A percentile compares a stretch with the other conserved stretches of the same genome.
phyloP scores from a whole-genome alignment of 148 eudicot genomes.

The Polygonum aviculare region DNA sequence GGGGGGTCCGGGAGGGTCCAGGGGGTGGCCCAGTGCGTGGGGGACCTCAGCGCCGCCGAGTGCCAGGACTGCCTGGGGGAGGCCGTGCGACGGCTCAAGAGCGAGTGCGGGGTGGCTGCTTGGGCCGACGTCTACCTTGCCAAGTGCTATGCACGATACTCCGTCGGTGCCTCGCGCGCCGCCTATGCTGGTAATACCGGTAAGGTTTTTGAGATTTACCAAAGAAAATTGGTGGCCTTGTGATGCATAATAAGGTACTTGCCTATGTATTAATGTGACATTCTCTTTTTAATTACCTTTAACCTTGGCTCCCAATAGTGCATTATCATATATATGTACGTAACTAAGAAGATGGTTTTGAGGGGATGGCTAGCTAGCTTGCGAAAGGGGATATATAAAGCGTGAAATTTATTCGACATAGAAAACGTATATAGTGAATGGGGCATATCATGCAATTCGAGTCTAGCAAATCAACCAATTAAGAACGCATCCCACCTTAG shows the following conservation, averaged over 20 bases:
- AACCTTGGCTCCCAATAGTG: too few relatives aligned
- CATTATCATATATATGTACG: too few relatives aligned
- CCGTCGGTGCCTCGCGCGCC: slow-evolving; percentile 14
- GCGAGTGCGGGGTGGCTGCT: slow-evolving; percentile 42
- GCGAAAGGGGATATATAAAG: background rate
- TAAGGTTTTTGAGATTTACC: background rate
- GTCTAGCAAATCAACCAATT: background rate
- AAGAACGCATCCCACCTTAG: background rate
- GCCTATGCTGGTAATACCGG: background rate
- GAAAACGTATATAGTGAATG: background rate
- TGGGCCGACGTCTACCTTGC: slow-evolving; percentile 47
- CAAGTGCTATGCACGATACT: slow-evolving; percentile 43
- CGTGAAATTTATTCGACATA: background rate
- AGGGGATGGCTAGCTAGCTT: background rate
- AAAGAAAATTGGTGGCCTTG: too few relatives aligned
- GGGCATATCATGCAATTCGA: background rate
- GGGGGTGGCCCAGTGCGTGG: slow-evolving; percentile 56
- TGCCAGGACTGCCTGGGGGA: slow-evolving; percentile 57
- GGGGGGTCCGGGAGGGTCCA: slow-evolving; percentile 38
- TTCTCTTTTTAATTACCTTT: too few relatives aligned
- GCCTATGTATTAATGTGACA: too few relatives aligned
- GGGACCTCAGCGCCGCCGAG: slow-evolving; percentile 40
- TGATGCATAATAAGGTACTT: too few relatives aligned
- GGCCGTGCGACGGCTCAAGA: slow-evolving; percentile 41
- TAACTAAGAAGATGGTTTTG: background rate